These are phyloP conservation scores for Neonectria sp. DNA, from an alignment of 2,329 filamentous ascomycete species.

Conservation along the genomic window DNA sequence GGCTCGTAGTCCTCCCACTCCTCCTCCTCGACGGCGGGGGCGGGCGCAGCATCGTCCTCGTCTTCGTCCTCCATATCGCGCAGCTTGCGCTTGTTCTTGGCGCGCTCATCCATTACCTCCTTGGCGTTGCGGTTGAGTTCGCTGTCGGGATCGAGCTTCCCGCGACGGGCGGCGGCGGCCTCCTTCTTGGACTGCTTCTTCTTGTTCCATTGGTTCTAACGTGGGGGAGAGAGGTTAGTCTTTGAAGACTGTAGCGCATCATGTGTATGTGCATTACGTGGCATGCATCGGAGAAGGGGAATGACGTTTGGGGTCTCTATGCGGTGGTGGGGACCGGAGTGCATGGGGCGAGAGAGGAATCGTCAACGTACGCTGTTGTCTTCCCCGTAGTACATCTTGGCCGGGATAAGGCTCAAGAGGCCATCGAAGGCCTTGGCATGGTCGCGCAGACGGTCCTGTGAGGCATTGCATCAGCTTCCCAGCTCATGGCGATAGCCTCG, in stretches of 20 bases:
- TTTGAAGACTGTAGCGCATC: neutral
- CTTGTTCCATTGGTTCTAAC: slow-evolving; percentile 89
- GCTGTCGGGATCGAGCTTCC: slow-evolving; percentile 92
- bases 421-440: slow-evolving; percentile 86
- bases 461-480: slow-evolving; percentile 39
- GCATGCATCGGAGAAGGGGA: neutral
- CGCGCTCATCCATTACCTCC: slow-evolving; percentile 89
- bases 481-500: slow-evolving; percentile 27
- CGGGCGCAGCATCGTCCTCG: slow-evolving; percentile 29
- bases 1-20: slow-evolving; percentile 62
- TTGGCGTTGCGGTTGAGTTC: slow-evolving; percentile 86
- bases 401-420: slow-evolving; percentile 88
- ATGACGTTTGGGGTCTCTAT: slow-evolving; percentile 4
- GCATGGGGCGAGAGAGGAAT: slow-evolving; percentile 15
- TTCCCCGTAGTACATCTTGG: slow-evolving; percentile 91
- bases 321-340: slow-evolving; percentile 22
- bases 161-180: slow-evolving; percentile 84
- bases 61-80: slow-evolving; percentile 71
- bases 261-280: neutral
- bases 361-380: slow-evolving; percentile 81
- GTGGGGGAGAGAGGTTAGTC: slow-evolving; percentile 41
- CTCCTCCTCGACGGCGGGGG: slow-evolving; percentile 57
- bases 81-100: slow-evolving; percentile 84
- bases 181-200: slow-evolving; percentile 97
- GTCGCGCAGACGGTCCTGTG: slow-evolving; percentile 69